These are phyloP conservation scores for Tuber melanosporum DNA, from an alignment of 495 filamentous ascomycete genomes.

Conservation along the genomic window DNA sequence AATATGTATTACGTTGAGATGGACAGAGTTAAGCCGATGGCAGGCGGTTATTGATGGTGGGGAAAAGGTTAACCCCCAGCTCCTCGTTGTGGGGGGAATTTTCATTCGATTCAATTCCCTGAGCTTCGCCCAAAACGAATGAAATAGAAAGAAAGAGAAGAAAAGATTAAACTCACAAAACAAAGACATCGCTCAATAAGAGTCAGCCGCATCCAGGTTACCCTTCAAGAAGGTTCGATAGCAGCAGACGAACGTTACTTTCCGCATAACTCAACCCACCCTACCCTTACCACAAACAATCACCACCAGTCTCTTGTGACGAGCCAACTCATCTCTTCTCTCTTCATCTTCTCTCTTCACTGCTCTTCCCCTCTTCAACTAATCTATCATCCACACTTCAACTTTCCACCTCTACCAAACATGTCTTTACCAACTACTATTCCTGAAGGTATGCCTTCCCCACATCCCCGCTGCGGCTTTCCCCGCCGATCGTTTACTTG, in stretches of 20 bases:
- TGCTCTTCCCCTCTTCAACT: conserved; percentile 2
- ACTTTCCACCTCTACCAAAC: background rate
- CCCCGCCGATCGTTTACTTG: background rate
- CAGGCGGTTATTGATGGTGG: background rate
- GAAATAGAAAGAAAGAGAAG: background rate
- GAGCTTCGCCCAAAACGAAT: conserved; percentile 19
- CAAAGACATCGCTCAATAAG: background rate
- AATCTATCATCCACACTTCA: background rate
- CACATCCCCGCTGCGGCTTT: conserved; percentile 2
- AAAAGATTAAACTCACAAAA: background rate
- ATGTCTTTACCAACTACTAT: background rate
- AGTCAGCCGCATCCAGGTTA: background rate
- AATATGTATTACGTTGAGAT: background rate
- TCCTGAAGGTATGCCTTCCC: conserved; percentile 25
- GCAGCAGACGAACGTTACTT: background rate
- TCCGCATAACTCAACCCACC: background rate
- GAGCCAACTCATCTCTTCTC: conserved; percentile 12
- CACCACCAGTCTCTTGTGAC: background rate
- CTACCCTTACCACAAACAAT: background rate
- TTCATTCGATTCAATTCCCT: conserved; percentile 24
- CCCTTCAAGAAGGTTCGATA: background rate
- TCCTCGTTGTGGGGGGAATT: background rate
- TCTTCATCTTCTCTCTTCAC: background rate
- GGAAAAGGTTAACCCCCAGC: background rate
- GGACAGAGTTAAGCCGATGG: background rate